Base-by-base conservation (phyloP, 176 grass and related monocot genomes). In the Poa annua region DNA sequence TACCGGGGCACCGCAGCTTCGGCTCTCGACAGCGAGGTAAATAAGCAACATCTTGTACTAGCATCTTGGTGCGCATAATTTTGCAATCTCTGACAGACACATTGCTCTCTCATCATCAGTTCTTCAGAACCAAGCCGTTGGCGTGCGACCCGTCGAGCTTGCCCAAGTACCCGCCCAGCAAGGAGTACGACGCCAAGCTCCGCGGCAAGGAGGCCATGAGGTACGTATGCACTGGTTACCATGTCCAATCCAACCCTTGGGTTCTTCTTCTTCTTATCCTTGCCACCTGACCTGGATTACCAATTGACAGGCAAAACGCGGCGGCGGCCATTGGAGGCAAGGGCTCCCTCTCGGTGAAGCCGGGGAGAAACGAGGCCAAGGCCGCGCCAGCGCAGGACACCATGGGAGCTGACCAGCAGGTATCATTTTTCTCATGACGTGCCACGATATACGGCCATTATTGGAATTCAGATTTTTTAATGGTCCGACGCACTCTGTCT, bases 181-280 rank as follows among this genome's bases (percentile, higher is more conserved):
- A 94, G 80, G 92, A 91, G 86, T 89, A 87, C 87, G 92, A 94
- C 64, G 89, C 86, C 78, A 94, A 89, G 68, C 89, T 91, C 39
- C 86, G 89, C 5, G 86, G 85, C 54, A 82, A 91, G 65, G 89
- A 88, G 69, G 81, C 77, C 57, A 70, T 13, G 63, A 84, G 88
- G 92, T 91, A 74, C 56, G 38, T 91, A 74, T 49, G 38, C 53
- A 2, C 14, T 17, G 13, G 9, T 35, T 3, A 36, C 71, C 24
- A 39, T 26, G 42, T 10, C 36, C 67, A 13, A 4, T 10, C 36
- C 67, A 13, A 4, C 54, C 24, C 35, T n/a, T 25, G 38, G 20
- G 20, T 59, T 33, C 12, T 71, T 74, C 54, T 6, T 74, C 54
- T 3, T 22, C 49, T n/a, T 15, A n/a, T 79, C 29, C 5, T 64